Evolutionary conservation across 192 early-diverging fungal species (phyloP).

Genomic region (Backusella sp.): DNA sequence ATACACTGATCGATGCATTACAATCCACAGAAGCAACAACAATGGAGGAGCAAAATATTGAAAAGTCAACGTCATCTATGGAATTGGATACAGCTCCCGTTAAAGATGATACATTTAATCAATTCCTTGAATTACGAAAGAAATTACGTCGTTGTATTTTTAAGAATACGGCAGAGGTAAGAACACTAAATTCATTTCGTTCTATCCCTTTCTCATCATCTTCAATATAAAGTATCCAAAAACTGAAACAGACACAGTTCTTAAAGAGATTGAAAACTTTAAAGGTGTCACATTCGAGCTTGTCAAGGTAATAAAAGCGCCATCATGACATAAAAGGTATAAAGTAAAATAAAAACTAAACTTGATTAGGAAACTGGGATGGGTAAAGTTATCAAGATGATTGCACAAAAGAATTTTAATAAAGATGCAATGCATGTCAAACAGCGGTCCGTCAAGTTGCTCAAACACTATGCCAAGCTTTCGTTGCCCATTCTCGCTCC

Average conservation of each 20-base stretch:
- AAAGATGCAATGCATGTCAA: conserved; percentile 15
- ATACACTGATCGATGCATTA: background rate
- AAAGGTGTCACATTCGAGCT: conserved; percentile 33
- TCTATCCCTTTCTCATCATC: background rate
- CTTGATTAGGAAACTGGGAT: conserved; percentile 33
- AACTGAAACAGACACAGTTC: conserved; percentile 1
- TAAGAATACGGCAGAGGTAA: conserved; percentile 20
- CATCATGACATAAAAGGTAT: background rate
- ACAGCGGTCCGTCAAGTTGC: conserved; percentile 11
- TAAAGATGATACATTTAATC: conserved; percentile 13
- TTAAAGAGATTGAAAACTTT: conserved; percentile 35
- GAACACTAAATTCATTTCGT: background rate
- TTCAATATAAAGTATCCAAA: background rate
- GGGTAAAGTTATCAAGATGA: conserved; percentile 38
- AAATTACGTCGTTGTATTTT: conserved; percentile 26
- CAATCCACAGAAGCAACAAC: background rate
- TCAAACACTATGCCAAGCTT: conserved; percentile 18
- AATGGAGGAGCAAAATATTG: background rate
- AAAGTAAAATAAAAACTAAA: background rate
- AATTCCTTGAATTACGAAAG: conserved; percentile 30
- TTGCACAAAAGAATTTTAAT: conserved; percentile 20
- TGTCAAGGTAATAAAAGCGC: conserved; percentile 26
- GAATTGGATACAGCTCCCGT: background rate
- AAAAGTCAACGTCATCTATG: background rate
- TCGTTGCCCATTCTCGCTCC: conserved; percentile 19